Evolutionary conservation across 441 rosid genomes (phyloP), one percentile per base, ranked within the genome.

Genomic region (Pelargonium citronellum): DNA sequence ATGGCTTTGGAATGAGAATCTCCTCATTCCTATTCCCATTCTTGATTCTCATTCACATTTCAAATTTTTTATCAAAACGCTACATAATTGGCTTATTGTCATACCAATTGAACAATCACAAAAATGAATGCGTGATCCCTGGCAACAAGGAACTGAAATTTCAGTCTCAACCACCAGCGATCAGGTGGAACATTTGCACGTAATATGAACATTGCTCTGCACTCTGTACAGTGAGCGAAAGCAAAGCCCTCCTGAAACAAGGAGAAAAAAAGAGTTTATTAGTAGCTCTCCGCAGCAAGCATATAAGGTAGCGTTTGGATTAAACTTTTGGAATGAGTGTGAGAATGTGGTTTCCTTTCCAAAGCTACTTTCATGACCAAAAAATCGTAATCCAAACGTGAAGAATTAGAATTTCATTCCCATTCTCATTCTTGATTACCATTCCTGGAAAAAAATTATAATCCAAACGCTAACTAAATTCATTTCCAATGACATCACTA

Each of bases 101-200:
- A 44, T 89, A 92, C 99, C 98, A 92, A 85, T 85, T 95, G 98
- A 80, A 92, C 96, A 71, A 90, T 78, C 62, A 95, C 84, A 82
- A 95, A 95, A 80, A 95, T 90, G 81, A 95, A 78, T 0, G 92
- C 91, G 51, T 95, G 98, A 80, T 95, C 98, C 80, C 98, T 86
- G 62, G 94, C 99, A 80, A 95, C 98, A 39, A 95, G 89, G 75
- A 95, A 83, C 87, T 92, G 97, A 79, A 95, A 95, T 83, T 95
- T 92, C 90, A 95, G 79, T 82, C 98, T 89, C 84, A 92, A 78
- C 99, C 99, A 91, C 99, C 99, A 95, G 75, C 99, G 89, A 71
- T 95, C 98, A 70, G 97, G 79, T 61, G 99, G 99, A 60, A 91
- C 92, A 84, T 95, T 92, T 70, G 97, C 94, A 67, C 99, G 87